Evolutionary conservation across 176 grass and related monocot species (phyloP), one percentile per base, ranked within the genome.

Genomic region (Coix lacrymajobi): DNA sequence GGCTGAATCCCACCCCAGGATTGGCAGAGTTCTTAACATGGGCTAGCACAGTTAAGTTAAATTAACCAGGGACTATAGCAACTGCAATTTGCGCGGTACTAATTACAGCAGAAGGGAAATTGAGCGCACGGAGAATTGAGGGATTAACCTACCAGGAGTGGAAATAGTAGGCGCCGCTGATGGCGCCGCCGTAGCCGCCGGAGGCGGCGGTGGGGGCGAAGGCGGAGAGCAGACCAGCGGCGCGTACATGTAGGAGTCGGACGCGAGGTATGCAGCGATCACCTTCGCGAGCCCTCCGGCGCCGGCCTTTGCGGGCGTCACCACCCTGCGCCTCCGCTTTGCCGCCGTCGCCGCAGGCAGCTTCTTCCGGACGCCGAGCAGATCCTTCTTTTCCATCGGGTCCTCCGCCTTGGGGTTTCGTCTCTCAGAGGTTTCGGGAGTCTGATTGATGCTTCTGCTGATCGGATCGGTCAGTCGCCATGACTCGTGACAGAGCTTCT

Each of bases 181-280:
- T 13, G 72, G 69, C 31, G 48, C 76, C 30, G 38, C 46, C 60
- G 16, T 11, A 1, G 80, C 24, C 22, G 11, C 22, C 71, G 31
- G 24, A n/a, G 49, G 19, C 64, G 40, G 31, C 19, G 54, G 41
- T 12, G 46, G 43, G 4, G 3, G 38, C 11, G 13, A 6, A 15
- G 26, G 65, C 6, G 78, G 37, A 10, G 62, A 44, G 1, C 34
- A 82, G 13, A 83, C 57, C 45, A 90, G 79, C 45, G 88, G 83
- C 5, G 79, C 88, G 79, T 90, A 90, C 88, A 86, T 79, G 39
- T 83, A 90, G 57, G 83, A 86, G 58, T 90, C 88, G 24, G 67
- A 79, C 37, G 66, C 45, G 46, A 90, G 84, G 79, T 90, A 90
- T 20, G 62, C 79, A 1, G 79, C 73, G 38, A 90, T 38, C n/a